These are phyloP conservation scores for Anacardium occidentale DNA, from an alignment of 345 rosid species.

Conservation along the genomic window DNA sequence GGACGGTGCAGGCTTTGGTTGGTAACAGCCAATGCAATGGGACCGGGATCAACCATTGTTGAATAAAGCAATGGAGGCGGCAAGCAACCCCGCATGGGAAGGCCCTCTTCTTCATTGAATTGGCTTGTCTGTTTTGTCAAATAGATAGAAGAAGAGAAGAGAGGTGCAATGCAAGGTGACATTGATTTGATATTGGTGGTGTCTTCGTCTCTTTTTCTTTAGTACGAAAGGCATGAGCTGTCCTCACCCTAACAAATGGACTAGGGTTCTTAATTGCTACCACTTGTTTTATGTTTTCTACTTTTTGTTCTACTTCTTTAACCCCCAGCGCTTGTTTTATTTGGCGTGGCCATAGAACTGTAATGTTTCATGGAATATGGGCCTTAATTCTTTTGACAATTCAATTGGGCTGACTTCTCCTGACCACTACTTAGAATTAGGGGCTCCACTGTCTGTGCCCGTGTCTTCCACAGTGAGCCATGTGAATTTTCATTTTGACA, in stretches of 20 bases:
- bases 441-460: too few species aligned
- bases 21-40: slow-evolving; percentile 14
- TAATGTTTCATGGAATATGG: too few species aligned
- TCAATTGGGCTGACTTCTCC: too few species aligned
- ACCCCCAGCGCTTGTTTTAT: too few species aligned
- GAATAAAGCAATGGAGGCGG: not conserved
- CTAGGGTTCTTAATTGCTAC: not conserved
- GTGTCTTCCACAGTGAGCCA: too few species aligned
- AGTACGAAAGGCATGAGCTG: slow-evolving; percentile 18
- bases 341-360: too few species aligned
- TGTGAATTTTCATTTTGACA: too few species aligned
- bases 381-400: too few species aligned
- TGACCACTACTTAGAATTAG: too few species aligned
- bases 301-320: not conserved
- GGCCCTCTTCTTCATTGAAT: slow-evolving; percentile 23
- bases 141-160: slow-evolving; percentile 2
- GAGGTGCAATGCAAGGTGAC: not conserved
- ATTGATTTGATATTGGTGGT: slow-evolving; percentile 1
- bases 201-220: slow-evolving; percentile 4
- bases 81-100: slow-evolving; percentile 28
- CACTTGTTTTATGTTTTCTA: slow-evolving; percentile 2
- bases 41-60: slow-evolving; percentile 27
- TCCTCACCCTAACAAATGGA: slow-evolving; percentile 16
- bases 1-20: slow-evolving; percentile 25
- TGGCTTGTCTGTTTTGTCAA: slow-evolving; percentile 26